phyloP scores from a whole-genome alignment of 768 basidiomycete species.

The Rhodotorula toruloides region DNA sequence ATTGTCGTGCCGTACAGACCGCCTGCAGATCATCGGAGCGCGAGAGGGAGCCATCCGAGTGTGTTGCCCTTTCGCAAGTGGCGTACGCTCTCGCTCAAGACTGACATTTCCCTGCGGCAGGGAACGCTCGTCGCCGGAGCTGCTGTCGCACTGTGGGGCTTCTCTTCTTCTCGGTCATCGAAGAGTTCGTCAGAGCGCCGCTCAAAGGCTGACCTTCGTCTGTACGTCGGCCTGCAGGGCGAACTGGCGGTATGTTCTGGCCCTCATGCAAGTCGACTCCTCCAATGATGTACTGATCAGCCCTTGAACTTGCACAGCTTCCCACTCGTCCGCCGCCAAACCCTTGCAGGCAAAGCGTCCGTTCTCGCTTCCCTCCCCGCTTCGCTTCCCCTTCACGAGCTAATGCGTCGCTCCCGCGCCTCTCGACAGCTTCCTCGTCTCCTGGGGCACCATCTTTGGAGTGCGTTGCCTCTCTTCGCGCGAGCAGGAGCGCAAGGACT shows the following conservation, averaged over 20 bases:
- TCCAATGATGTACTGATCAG: neutral
- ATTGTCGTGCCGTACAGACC: neutral
- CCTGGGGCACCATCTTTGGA: slow-evolving; percentile 17
- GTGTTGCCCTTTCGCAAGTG: too few relatives aligned
- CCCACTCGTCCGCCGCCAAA: slow-evolving; percentile 20
- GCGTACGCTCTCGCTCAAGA: too few relatives aligned
- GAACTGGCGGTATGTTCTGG: slow-evolving; percentile 22
- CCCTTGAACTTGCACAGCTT: neutral
- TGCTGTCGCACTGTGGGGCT: slow-evolving; percentile 1
- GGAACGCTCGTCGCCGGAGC: slow-evolving; percentile 8
- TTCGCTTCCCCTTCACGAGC: neutral
- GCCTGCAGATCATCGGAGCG: slow-evolving; percentile 27
- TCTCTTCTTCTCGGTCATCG: too few relatives aligned
- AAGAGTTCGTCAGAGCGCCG: neutral
- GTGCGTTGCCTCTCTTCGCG: neutral
- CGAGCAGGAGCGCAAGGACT: neutral
- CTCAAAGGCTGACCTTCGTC: slow-evolving; percentile 1
- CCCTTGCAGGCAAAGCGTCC: slow-evolving; percentile 21
- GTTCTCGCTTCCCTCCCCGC: neutral
- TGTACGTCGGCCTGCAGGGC: slow-evolving; percentile 3
- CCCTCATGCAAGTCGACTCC: too few relatives aligned
- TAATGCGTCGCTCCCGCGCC: neutral
- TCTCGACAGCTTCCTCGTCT: slow-evolving; percentile 2
- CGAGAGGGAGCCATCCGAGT: slow-evolving; percentile 16
- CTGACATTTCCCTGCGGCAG: neutral